phyloP scores from a whole-genome alignment of 129 eudicot genomes.

The Tagetes erecta region DNA sequence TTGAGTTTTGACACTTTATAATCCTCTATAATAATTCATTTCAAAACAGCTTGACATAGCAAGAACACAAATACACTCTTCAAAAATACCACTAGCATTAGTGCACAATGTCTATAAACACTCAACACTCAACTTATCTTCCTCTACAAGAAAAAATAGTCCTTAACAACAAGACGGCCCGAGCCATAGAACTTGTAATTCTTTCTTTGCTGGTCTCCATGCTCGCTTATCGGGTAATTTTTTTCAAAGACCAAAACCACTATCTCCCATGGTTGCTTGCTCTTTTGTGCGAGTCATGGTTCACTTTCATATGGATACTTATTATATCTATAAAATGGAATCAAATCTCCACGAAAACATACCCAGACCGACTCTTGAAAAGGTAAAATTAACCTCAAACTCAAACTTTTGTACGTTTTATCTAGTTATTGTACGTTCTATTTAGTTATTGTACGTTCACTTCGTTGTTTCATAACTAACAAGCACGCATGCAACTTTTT shows the following conservation, averaged over 20 bases:
- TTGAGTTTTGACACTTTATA: background rate
- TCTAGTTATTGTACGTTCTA: too few relatives aligned
- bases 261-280: constrained; percentile 45
- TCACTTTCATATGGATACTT: constrained; percentile 50
- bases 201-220: constrained; percentile 46
- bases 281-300: constrained; percentile 50
- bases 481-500: too few relatives aligned
- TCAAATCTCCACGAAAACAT: constrained; percentile 34
- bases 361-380: constrained; percentile 42
- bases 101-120: constrained; percentile 17
- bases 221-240: constrained; percentile 42
- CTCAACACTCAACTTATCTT: constrained; percentile 16
- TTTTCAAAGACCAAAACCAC: constrained; percentile 43
- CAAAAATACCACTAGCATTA: background rate
- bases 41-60: background rate
- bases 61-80: background rate
- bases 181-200: constrained; percentile 46
- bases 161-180: constrained; percentile 31
- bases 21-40: background rate
- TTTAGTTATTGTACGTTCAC: too few relatives aligned
- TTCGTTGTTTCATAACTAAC: too few relatives aligned
- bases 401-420: too few relatives aligned
- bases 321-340: constrained; percentile 41
- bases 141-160: constrained; percentile 42
- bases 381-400: constrained; percentile 12